Evolutionary conservation across 345 rosid genomes (phyloP).

Genomic region (Lepidium didymum): DNA sequence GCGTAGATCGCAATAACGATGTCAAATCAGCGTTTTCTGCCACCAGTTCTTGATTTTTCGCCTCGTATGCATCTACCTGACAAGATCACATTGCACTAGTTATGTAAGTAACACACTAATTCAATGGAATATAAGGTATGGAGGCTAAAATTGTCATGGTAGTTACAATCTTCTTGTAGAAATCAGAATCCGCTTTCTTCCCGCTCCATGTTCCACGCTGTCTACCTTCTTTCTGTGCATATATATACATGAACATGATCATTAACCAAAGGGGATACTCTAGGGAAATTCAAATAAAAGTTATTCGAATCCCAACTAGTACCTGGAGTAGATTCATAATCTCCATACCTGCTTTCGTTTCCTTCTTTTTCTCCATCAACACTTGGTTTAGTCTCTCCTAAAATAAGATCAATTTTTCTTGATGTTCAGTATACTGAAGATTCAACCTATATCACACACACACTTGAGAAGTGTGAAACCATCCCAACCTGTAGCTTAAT

Average conservation of each 20-base stretch:
- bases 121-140: not conserved
- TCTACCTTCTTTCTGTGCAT: constrained; percentile 86
- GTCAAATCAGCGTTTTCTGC: constrained; percentile 87
- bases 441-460: not conserved
- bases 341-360: constrained; percentile 96
- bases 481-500: constrained; percentile 76
- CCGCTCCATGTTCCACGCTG: constrained; percentile 99
- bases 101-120: not conserved
- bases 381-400: constrained; percentile 97
- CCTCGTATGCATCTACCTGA: constrained; percentile 95
- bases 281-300: not conserved
- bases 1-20: constrained; percentile 84
- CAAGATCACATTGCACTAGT: not conserved
- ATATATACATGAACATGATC: constrained; percentile 5
- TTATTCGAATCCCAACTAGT: not conserved
- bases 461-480: not conserved
- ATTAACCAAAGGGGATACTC: not conserved
- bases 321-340: constrained; percentile 99
- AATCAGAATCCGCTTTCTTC: constrained; percentile 90
- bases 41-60: constrained; percentile 85
- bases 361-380: constrained; percentile 97
- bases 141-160: constrained; percentile 10
- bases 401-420: not conserved
- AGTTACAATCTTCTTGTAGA: constrained; percentile 85
- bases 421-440: not conserved